Evolutionary conservation across 345 rosid genomes (phyloP), one percentile per base, ranked within the genome.

Genomic region (Anacardium occidentale): DNA sequence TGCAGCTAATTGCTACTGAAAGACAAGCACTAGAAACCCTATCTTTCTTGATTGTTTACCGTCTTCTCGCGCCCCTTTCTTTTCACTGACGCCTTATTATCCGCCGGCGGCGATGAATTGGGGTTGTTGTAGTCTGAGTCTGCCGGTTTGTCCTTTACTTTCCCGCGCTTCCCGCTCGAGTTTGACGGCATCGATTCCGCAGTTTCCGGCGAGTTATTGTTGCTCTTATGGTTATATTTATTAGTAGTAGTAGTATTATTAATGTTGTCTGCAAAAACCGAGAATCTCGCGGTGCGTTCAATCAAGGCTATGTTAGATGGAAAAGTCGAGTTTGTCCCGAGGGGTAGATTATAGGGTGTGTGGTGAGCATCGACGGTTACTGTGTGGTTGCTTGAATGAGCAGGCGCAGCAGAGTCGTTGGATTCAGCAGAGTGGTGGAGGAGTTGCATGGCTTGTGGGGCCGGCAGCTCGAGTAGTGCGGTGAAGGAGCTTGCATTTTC

Each of bases 401-500:
- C 13, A 13, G 64, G 10, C 20, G 53, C n/a, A 11, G 56, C 34
- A 18, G 40, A 53, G 45, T 9, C 54, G 48, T 64, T 55, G 32
- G 76, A 70, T 45, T 80, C 83, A 34, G 85, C 69, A 6, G 84
- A 73, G 34, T 75, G 87, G 22, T 75, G 87, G 59, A 87, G 91
- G 53, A 87, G 87, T 81, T 83, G 85, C 72, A 87, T 15, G 68
- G 87, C 89, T 59, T 77, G 84, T 48, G 83, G 74, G n/a, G 83
- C 63, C 48, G 89, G 85, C 44, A 87, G 83, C 76, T 72, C 91
- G 55, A 87, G 91, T 62, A 87, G 85, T 5, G 91, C 89, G 21
- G 83, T 85, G 86, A 87, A 85, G 55, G 91, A 87, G 74, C 73
- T 83, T n/a, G 81, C 82, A 73, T 44, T 83, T 13, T 82, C 87